phyloP scores from a whole-genome alignment of 805 yeast genomes.

The Yarrowia sp. region DNA sequence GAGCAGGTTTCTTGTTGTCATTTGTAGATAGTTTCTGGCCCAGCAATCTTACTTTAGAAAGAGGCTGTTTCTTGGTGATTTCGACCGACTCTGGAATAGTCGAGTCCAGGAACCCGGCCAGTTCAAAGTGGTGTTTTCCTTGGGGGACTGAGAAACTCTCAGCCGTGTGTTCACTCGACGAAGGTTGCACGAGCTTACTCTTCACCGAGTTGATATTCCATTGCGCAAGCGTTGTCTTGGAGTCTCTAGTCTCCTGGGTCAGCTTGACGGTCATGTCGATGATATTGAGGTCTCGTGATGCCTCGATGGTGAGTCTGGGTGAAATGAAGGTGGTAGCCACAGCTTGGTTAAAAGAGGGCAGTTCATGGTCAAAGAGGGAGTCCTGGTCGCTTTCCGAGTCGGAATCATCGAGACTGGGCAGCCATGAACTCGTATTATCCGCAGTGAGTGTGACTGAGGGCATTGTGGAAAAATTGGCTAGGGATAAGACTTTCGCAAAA shows the following conservation, averaged over 20 bases:
- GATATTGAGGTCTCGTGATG: not conserved
- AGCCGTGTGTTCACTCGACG: not conserved
- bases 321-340: not conserved
- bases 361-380: conserved; percentile 1
- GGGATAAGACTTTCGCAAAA: not conserved
- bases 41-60: not conserved
- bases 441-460: conserved; percentile 7
- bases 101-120: not conserved
- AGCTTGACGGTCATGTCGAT: not conserved
- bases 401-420: not conserved
- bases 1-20: not conserved
- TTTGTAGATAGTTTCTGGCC: not conserved
- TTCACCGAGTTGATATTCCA: not conserved
- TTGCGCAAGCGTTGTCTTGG: not conserved
- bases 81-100: not conserved
- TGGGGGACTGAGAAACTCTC: not conserved
- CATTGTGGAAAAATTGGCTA: not conserved
- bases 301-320: not conserved
- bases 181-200: not conserved
- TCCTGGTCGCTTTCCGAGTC: not conserved
- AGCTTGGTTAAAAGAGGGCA: not conserved
- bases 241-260: not conserved
- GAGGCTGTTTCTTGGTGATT: not conserved
- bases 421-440: not conserved
- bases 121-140: not conserved